These are phyloP conservation scores for Coprinopsis marcescibilis DNA, from an alignment of 768 basidiomycete genomes.

Conservation along the genomic window DNA sequence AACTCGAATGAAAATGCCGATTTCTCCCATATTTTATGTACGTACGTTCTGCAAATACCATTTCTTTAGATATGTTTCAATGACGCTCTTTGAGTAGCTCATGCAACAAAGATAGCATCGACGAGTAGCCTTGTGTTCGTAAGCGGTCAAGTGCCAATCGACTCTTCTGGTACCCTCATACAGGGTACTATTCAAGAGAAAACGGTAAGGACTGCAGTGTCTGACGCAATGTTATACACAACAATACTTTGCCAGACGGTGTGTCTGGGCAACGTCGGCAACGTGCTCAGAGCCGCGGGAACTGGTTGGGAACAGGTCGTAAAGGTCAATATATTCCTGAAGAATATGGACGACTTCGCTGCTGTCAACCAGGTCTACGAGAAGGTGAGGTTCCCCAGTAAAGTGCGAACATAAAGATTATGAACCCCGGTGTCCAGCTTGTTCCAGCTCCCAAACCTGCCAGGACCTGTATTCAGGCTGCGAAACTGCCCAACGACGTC, in stretches of 20 bases:
- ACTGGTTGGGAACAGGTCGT: constrained; percentile 36
- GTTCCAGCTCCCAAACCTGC: constrained; percentile 40
- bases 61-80: not conserved
- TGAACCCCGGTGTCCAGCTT: constrained; percentile 33
- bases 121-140: constrained; percentile 46
- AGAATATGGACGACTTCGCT: constrained; percentile 32
- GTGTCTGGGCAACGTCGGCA: constrained; percentile 26
- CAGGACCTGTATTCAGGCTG: constrained; percentile 55
- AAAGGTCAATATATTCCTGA: constrained; percentile 37
- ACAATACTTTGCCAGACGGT: not conserved
- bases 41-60: constrained; percentile 22
- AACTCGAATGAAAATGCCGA: constrained; percentile 42
- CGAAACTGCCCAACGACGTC: constrained; percentile 44
- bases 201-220: no score
- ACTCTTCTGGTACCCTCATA: constrained; percentile 41
- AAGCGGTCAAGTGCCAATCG: constrained; percentile 54
- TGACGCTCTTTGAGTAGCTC: constrained; percentile 28
- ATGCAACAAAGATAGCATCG: constrained; percentile 46
- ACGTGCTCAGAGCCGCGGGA: constrained; percentile 36
- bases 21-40: constrained; percentile 45
- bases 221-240: constrained; percentile 1
- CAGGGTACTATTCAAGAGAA: constrained; percentile 54
- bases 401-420: no score
- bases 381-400: constrained; percentile 19
- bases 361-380: constrained; percentile 36